phyloP scores from a whole-genome alignment of 768 basidiomycete species.

The Chalciporus sphaerocephalus region DNA sequence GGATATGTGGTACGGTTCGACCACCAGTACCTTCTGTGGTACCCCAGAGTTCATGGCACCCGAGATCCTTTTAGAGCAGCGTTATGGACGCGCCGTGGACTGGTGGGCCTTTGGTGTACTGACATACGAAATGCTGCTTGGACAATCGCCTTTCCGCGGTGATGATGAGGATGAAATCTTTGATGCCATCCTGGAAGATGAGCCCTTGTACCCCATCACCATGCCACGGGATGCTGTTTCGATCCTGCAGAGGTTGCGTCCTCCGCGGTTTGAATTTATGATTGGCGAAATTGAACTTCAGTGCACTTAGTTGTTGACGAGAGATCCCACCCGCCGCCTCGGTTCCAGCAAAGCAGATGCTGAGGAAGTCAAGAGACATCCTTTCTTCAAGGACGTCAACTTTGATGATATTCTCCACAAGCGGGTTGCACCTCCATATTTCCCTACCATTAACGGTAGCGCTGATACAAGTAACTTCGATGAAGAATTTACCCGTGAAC shows the following conservation, averaged over 20 bases:
- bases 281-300: conserved; percentile 4
- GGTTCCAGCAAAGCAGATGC: conserved; percentile 92
- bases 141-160: conserved; percentile 98
- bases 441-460: conserved; percentile 87
- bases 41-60: conserved; percentile 99
- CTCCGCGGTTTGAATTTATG: background rate
- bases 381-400: conserved; percentile 98
- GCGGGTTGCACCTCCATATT: conserved; percentile 95
- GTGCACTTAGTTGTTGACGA: conserved; percentile 69
- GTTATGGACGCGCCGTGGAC: conserved; percentile 96
- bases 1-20: conserved; percentile 95
- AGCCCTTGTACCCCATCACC: conserved; percentile 96
- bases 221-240: conserved; percentile 98
- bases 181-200: conserved; percentile 97
- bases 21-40: conserved; percentile 98
- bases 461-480: conserved; percentile 93
- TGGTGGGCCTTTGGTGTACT: conserved; percentile 99
- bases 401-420: conserved; percentile 98
- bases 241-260: conserved; percentile 81
- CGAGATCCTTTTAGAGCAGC: conserved; percentile 99
- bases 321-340: conserved; percentile 86
- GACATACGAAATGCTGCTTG: conserved; percentile 97
- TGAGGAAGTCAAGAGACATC: conserved; percentile 93
- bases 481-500: conserved; percentile 94
- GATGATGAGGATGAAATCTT: conserved; percentile 99